These are phyloP conservation scores for Saccharomycopsis schoenii DNA, from an alignment of 805 yeast species.

Conservation along the genomic window DNA sequence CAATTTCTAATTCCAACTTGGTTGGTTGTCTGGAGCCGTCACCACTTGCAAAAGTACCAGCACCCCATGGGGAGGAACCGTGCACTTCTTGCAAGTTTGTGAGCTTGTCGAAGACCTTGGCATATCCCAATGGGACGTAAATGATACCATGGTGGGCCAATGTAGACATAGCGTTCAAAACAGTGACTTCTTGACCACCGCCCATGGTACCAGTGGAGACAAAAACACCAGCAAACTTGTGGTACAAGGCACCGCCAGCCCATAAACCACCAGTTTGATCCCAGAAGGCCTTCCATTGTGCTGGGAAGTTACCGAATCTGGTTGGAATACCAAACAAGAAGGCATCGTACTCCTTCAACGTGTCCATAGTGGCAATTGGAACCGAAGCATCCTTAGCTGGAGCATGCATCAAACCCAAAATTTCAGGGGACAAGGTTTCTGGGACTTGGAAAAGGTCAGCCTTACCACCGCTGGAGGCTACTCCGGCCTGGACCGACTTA, in stretches of 20 bases:
- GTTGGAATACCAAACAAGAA: slow-evolving; percentile 75
- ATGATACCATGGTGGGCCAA: slow-evolving; percentile 70
- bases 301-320: slow-evolving; percentile 65
- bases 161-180: slow-evolving; percentile 45
- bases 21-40: slow-evolving; percentile 69
- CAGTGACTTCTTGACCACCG: slow-evolving; percentile 75
- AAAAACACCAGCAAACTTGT: slow-evolving; percentile 67
- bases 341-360: slow-evolving; percentile 56
- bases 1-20: slow-evolving; percentile 54
- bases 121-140: slow-evolving; percentile 70
- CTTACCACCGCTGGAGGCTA: slow-evolving; percentile 55
- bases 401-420: slow-evolving; percentile 57
- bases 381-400: slow-evolving; percentile 42
- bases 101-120: slow-evolving; percentile 42
- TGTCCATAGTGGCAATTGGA: slow-evolving; percentile 50
- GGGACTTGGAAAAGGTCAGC: slow-evolving; percentile 73
- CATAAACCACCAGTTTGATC: slow-evolving; percentile 70
- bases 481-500: slow-evolving; percentile 56
- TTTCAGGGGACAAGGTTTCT: slow-evolving; percentile 60
- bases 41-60: slow-evolving; percentile 66
- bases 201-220: slow-evolving; percentile 64
- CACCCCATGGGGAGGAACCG: slow-evolving; percentile 84
- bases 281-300: slow-evolving; percentile 70
- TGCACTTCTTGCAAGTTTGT: slow-evolving; percentile 56
- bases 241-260: slow-evolving; percentile 59